These are phyloP conservation scores for Talaromyces sp. DNA, from an alignment of 2,329 filamentous ascomycete species.

Conservation along the genomic window DNA sequence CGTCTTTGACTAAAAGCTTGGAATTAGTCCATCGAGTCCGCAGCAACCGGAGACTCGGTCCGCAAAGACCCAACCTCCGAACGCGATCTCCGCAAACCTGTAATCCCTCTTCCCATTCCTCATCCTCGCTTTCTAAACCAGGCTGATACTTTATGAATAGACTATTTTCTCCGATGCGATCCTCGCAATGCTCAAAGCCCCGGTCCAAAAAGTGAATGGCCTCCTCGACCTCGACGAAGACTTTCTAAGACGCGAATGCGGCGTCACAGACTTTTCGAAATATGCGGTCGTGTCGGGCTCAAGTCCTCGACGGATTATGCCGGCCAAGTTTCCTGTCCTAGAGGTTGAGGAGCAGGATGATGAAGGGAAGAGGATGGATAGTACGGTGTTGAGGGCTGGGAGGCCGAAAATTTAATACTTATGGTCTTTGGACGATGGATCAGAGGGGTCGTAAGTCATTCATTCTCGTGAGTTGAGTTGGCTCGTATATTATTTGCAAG, in stretches of 20 bases:
- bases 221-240: slow-evolving; percentile 74
- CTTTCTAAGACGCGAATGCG: slow-evolving; percentile 63
- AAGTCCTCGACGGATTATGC: slow-evolving; percentile 73
- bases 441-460: neutral
- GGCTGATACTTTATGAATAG: slow-evolving; percentile 22
- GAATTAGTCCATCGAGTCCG: slow-evolving; percentile 64
- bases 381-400: slow-evolving; percentile 40
- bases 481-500: neutral
- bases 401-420: slow-evolving; percentile 25
- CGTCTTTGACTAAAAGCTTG: too few relatives aligned
- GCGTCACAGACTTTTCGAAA: slow-evolving; percentile 66
- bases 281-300: slow-evolving; percentile 67
- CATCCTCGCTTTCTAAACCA: too few relatives aligned
- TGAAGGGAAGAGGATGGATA: slow-evolving; percentile 70
- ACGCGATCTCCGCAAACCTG: slow-evolving; percentile 62
- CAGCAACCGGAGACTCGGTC: slow-evolving; percentile 61
- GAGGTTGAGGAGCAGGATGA: slow-evolving; percentile 75
- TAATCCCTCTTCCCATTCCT: slow-evolving; percentile 24
- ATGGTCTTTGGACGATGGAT: neutral
- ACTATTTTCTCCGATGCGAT: slow-evolving; percentile 79
- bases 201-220: slow-evolving; percentile 64
- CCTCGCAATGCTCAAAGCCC: slow-evolving; percentile 64
- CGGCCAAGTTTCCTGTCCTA: slow-evolving; percentile 63
- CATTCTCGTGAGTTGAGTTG: neutral
- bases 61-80: slow-evolving; percentile 45